Conservation (phyloP, 1,284 basidiomycete species). For the Lentinula novae-zelandiae region DNA sequence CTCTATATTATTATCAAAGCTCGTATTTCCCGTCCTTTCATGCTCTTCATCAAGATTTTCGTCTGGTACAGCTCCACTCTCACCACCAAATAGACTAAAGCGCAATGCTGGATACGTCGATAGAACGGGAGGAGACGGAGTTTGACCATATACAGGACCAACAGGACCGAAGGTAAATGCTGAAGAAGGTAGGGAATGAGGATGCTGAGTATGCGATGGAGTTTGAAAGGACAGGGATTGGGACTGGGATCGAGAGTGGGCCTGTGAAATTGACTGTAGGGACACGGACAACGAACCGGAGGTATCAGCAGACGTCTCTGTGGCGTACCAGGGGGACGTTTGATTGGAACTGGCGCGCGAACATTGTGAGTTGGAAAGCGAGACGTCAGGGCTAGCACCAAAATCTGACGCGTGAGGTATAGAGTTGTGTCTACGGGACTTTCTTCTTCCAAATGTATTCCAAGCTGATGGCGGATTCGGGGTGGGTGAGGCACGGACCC, state of each 20-base stretch:
- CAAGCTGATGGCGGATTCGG: conserved; percentile 11
- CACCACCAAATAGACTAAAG: conserved; percentile 3
- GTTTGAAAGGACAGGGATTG: not conserved
- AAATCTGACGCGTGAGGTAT: conserved; percentile 11
- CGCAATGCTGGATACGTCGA: not conserved
- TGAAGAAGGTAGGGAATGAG: conserved; percentile 3
- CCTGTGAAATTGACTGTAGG: not conserved
- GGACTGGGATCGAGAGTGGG: not conserved
- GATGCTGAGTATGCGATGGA: not conserved
- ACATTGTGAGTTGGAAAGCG: conserved; percentile 6
- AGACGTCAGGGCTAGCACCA: conserved; percentile 1
- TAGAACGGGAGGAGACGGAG: not conserved
- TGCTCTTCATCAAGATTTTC: not conserved
- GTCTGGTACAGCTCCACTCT: not conserved
- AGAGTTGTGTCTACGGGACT: conserved; percentile 2
- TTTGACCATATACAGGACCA: not conserved
- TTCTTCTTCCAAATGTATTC: conserved; percentile 11
- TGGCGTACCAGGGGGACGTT: not conserved
- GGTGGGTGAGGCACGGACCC: conserved; percentile 3
- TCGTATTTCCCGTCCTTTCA: not conserved
- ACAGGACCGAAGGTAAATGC: conserved; percentile 11
- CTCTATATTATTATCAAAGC: not conserved
- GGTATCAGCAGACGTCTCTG: not conserved
- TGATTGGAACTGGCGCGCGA: conserved; percentile 5
- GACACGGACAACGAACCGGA: conserved; percentile 1